These are phyloP conservation scores for Ehretia macrophylla DNA, from an alignment of 257 asterid genomes.

Conservation along the genomic window DNA sequence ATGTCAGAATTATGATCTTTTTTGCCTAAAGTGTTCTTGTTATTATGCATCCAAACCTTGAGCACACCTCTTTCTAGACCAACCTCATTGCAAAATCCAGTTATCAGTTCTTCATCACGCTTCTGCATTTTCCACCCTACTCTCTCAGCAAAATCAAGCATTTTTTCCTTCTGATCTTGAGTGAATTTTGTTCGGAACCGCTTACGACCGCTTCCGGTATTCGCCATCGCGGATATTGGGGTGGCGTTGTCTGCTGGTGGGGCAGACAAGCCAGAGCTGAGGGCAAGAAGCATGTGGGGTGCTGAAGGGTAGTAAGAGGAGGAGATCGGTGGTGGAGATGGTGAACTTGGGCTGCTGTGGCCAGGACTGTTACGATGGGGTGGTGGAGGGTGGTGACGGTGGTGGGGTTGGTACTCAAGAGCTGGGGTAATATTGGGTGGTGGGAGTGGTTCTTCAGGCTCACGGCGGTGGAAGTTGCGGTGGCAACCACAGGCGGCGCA, in stretches of 20 bases:
- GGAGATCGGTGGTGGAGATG: slow-evolving; percentile 96
- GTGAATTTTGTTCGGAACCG: slow-evolving; percentile 74
- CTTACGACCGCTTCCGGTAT: slow-evolving; percentile 39
- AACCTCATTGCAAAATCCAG: slow-evolving; percentile 46
- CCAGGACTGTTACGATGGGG: slow-evolving; percentile 14
- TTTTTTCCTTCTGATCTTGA: slow-evolving; percentile 56
- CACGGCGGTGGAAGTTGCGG: slow-evolving; percentile 98
- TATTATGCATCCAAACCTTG: slow-evolving; percentile 95
- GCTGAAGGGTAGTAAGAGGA: slow-evolving; percentile 87
- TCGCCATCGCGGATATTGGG: slow-evolving; percentile 23
- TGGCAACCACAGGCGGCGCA: slow-evolving; percentile 99
- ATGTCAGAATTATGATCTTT: slow-evolving; percentile 37
- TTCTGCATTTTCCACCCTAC: slow-evolving; percentile 85
- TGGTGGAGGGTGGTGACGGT: slow-evolving; percentile 87
- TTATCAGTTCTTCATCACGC: slow-evolving; percentile 55
- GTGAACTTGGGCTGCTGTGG: slow-evolving; percentile 65
- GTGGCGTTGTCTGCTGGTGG: slow-evolving; percentile 34
- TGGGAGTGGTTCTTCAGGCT: slow-evolving; percentile 50
- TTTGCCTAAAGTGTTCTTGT: slow-evolving; percentile 56
- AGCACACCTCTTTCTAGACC: slow-evolving; percentile 68
- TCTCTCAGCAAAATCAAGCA: slow-evolving; percentile 64
- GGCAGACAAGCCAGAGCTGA: slow-evolving; percentile 52
- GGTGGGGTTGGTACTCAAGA: slow-evolving; percentile 80
- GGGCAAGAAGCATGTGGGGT: slow-evolving; percentile 82
- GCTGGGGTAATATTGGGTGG: slow-evolving; percentile 43